These are phyloP conservation scores for Papiliotrema nemorosa DNA, from an alignment of 1,284 basidiomycete genomes.

Conservation along the genomic window DNA sequence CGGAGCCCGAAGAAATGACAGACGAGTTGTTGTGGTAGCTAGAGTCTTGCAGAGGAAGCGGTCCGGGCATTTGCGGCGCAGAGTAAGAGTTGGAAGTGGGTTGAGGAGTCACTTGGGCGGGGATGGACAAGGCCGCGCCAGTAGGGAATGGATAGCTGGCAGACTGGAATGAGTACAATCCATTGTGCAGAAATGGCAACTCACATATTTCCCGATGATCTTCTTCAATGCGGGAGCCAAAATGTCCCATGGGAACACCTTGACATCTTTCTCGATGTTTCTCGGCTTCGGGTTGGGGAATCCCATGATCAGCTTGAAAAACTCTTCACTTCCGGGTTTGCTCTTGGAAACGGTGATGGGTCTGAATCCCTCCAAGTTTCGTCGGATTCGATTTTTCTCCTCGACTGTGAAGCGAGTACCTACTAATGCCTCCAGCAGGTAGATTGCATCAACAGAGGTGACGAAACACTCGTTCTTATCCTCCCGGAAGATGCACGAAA, in stretches of 20 bases:
- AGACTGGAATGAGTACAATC: constrained; percentile 15
- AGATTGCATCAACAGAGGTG: constrained; percentile 93
- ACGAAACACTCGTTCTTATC: constrained; percentile 76
- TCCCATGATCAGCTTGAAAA: constrained; percentile 94
- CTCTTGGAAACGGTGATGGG: constrained; percentile 88
- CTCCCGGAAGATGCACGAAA: constrained; percentile 84
- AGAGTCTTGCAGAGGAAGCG: constrained; percentile 1
- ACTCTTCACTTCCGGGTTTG: constrained; percentile 70
- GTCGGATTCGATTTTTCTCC: constrained; percentile 92
- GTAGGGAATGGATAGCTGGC: constrained; percentile 20
- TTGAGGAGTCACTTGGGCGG: background rate
- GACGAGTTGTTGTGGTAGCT: constrained; percentile 1
- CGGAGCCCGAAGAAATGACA: constrained; percentile 9
- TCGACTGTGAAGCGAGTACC: constrained; percentile 81
- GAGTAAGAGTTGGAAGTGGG: constrained; percentile 7
- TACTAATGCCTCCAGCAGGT: constrained; percentile 82
- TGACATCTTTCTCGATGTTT: constrained; percentile 96
- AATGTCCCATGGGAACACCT: constrained; percentile 90
- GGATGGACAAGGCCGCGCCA: background rate
- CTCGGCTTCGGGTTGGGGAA: constrained; percentile 90
- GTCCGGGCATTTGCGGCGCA: constrained; percentile 2
- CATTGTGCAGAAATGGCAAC: constrained; percentile 39
- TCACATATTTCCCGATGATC: constrained; percentile 90
- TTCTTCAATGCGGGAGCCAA: constrained; percentile 80
- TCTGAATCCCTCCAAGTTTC: constrained; percentile 87